A percentile compares a stretch with the other conserved stretches of the same genome.
Evolutionary conservation across 108 stramenopile genomes (phyloP).

Genomic region (Tribonema minus): DNA sequence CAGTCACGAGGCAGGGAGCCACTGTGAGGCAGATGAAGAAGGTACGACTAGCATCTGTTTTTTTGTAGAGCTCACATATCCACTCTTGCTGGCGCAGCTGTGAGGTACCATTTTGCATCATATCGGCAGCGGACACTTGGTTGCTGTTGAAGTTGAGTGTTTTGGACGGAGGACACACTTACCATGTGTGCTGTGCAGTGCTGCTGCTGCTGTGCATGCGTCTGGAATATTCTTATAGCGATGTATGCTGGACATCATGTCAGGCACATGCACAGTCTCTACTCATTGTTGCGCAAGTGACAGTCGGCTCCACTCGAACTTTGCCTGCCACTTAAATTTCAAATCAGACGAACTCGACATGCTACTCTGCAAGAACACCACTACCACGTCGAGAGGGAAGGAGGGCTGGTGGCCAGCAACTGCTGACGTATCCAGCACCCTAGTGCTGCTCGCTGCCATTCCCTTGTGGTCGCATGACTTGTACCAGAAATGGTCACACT

Average conservation of each 20-base stretch:
- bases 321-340: no score
- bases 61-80: background rate
- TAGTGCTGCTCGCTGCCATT: background rate
- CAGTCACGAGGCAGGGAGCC: slow-evolving; percentile 48
- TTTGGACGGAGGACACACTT: background rate
- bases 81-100: background rate
- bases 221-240: no score
- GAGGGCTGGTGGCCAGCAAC: no score
- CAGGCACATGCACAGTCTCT: no score
- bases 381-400: no score
- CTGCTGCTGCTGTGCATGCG: background rate
- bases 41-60: background rate
- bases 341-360: no score
- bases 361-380: no score
- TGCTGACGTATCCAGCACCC: no score
- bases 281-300: no score
- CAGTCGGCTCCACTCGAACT: no score
- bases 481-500: background rate
- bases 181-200: background rate
- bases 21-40: slow-evolving; percentile 49
- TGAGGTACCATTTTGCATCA: background rate
- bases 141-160: background rate
- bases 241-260: no score
- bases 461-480: background rate
- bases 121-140: background rate